Conservation (phyloP, 2,329 filamentous ascomycete genomes). For the Epichloe brachyelytri region DNA sequence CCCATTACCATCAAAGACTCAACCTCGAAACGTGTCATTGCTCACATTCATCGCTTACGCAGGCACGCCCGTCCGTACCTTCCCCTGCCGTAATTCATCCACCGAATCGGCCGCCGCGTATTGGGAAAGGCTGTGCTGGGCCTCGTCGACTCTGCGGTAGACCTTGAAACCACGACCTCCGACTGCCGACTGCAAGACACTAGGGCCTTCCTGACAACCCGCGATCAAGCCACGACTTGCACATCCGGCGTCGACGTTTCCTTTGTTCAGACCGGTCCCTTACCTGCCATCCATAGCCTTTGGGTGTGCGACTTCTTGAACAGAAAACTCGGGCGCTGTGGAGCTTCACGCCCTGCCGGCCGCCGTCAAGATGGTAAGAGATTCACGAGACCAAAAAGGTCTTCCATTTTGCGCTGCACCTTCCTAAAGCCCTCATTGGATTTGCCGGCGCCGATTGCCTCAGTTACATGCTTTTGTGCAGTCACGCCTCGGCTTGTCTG, state of each 20-base stretch:
- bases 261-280: neutral
- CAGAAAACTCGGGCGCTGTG: conserved; percentile 1
- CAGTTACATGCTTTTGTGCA: neutral
- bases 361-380: conserved; percentile 8
- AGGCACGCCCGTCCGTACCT: conserved; percentile 2
- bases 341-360: conserved; percentile 3
- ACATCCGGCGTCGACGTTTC: conserved; percentile 1
- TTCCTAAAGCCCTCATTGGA: neutral
- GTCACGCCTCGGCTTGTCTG: neutral
- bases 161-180: neutral
- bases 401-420: neutral
- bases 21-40: neutral
- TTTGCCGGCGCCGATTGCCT: neutral
- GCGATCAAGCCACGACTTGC: neutral
- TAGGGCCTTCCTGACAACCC: neutral
- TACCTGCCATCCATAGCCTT: conserved; percentile 1
- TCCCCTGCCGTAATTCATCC: conserved; percentile 2
- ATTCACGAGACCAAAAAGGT: neutral
- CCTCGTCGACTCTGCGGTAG: neutral
- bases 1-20: neutral
- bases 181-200: neutral
- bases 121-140: conserved; percentile 3
- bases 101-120: conserved; percentile 2
- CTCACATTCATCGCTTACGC: conserved; percentile 1
- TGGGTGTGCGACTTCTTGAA: conserved; percentile 4